Percentiles rank a stretch among this genome's conserved stretches.
These are phyloP conservation scores for Chlamydomonas reinhardtii DNA, from an alignment of 163 green algal species.

Conservation along the genomic window DNA sequence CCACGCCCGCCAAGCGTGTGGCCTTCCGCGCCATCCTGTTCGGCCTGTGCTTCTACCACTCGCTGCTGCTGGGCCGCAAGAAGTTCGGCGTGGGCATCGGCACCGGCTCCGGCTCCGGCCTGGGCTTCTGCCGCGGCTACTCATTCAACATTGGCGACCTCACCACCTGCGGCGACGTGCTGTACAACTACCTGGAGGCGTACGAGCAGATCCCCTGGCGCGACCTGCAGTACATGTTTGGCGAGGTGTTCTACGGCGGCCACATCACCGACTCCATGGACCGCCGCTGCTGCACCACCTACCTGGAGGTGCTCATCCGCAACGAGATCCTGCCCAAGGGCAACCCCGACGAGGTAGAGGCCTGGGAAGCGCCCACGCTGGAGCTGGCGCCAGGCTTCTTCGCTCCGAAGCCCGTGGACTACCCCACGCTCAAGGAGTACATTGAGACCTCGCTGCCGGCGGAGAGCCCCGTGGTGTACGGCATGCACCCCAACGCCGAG, in stretches of 20 bases:
- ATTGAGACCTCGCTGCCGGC: constrained; percentile 84
- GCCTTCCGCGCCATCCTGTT: constrained; percentile 88
- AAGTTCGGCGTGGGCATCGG: constrained; percentile 93
- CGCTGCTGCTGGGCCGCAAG: constrained; percentile 90
- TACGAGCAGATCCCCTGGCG: constrained; percentile 84
- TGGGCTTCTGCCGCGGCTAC: constrained; percentile 92
- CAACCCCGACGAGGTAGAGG: constrained; percentile 54
- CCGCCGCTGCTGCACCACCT: constrained; percentile 86
- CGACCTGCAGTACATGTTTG: constrained; percentile 91
- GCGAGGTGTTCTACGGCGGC: constrained; percentile 90
- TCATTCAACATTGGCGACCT: constrained; percentile 92
- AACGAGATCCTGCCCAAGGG: constrained; percentile 80
- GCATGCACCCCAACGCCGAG: constrained; percentile 91
- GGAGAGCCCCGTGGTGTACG: constrained; percentile 88
- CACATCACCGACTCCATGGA: constrained; percentile 93
- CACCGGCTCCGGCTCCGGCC: constrained; percentile 79
- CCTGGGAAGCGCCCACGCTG: constrained; percentile 71
- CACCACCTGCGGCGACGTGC: constrained; percentile 87
- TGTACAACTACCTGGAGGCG: constrained; percentile 89
- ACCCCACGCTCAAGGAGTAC: constrained; percentile 78
- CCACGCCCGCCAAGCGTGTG: constrained; percentile 73
- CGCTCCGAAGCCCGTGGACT: constrained; percentile 75
- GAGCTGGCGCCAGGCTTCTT: constrained; percentile 86
- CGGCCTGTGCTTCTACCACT: constrained; percentile 94
- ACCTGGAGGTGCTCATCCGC: constrained; percentile 84